These are phyloP conservation scores for Byssothecium circinans DNA, from an alignment of 2,329 filamentous ascomycete genomes.

Conservation along the genomic window DNA sequence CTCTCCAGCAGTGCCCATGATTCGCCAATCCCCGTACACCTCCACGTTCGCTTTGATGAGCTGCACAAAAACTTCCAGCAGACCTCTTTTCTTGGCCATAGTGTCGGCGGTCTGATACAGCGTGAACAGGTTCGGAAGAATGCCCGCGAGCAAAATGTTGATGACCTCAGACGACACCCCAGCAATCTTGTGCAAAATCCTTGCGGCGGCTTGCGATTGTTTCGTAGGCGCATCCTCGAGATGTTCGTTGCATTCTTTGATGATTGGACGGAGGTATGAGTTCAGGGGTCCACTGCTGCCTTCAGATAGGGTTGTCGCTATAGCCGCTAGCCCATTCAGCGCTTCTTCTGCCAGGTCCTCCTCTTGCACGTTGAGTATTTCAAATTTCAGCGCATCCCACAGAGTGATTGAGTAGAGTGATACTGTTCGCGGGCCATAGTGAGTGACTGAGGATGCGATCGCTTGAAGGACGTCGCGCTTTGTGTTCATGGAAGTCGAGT, in stretches of 20 bases:
- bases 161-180: constrained; percentile 58
- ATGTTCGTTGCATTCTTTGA: constrained; percentile 69
- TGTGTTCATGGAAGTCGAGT: constrained; percentile 68
- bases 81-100: constrained; percentile 63
- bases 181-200: constrained; percentile 61
- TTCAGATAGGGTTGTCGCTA: constrained; percentile 59
- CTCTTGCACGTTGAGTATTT: constrained; percentile 68
- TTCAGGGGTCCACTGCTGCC: constrained; percentile 51
- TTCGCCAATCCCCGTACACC: constrained; percentile 60
- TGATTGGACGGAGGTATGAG: constrained; percentile 61
- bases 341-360: constrained; percentile 65
- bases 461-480: constrained; percentile 66
- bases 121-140: constrained; percentile 60
- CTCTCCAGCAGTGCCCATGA: constrained; percentile 42
- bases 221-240: constrained; percentile 69
- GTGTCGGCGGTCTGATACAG: constrained; percentile 64
- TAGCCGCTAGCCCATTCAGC: constrained; percentile 56
- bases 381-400: constrained; percentile 71
- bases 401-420: constrained; percentile 65
- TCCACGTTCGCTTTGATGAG: constrained; percentile 61
- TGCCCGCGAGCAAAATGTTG: constrained; percentile 57
- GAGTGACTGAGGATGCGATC: constrained; percentile 61
- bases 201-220: constrained; percentile 65
- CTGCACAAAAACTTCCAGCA: constrained; percentile 62
- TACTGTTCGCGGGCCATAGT: constrained; percentile 61